These are phyloP conservation scores for Ganoderma leucocontextum DNA, from an alignment of 1,284 basidiomycete species.

Conservation along the genomic window DNA sequence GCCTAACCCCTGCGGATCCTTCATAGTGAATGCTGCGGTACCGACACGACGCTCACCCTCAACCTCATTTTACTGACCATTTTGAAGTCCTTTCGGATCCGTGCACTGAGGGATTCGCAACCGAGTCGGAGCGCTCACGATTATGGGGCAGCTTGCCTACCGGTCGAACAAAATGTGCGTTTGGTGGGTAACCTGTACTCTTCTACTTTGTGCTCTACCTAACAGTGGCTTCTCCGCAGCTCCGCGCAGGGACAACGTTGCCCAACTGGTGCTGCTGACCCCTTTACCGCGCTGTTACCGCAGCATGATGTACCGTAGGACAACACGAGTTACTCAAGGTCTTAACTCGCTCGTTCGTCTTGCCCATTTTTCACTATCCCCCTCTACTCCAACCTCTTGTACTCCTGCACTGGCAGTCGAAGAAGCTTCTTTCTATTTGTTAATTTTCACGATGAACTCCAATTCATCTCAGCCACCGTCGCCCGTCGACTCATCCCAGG, in stretches of 20 bases:
- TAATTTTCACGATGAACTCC: not conserved
- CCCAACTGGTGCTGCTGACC: not conserved
- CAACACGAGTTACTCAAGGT: not conserved
- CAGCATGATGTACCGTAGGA: not conserved
- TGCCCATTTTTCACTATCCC: not conserved
- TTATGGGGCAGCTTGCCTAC: not conserved
- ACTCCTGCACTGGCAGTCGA: not conserved
- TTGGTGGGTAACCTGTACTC: not conserved
- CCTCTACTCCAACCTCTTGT: not conserved
- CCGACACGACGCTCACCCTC: not conserved
- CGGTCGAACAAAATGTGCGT: not conserved
- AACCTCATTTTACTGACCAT: not conserved
- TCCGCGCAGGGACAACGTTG: not conserved
- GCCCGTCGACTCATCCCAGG: not conserved
- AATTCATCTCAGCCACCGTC: not conserved
- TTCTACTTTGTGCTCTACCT: not conserved
- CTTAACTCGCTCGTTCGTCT: not conserved
- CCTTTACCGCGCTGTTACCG: not conserved
- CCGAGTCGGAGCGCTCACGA: not conserved
- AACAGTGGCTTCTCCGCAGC: not conserved
- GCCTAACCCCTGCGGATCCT: constrained; percentile 1
- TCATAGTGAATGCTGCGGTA: not conserved
- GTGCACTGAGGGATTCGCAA: not conserved
- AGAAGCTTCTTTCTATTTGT: not conserved
- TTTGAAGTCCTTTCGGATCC: not conserved